Base-by-base conservation (phyloP, 2,329 filamentous ascomycete species). In the Colletotrichum costaricense region DNA sequence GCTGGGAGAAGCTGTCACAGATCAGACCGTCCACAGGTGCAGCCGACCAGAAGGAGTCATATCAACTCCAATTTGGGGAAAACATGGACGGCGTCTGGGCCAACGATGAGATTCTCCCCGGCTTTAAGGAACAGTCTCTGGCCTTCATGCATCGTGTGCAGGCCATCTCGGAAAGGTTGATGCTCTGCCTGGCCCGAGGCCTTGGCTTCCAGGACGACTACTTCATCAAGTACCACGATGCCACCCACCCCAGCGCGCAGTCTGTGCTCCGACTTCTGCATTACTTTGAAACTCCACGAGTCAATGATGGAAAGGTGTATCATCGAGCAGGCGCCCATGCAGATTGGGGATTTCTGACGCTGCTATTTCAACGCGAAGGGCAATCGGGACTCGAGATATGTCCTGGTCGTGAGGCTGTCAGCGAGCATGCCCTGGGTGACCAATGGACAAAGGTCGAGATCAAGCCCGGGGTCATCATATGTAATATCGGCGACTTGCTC, bases 361-460 rank as follows among this genome's bases (percentile, higher is more conserved):
- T 93, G 52, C 83, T 93, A 4, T 92, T 92, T 79, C 91, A 93
- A 77, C 86, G 87, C 3, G 83, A 86, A 0, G 90, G 89, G 0
- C 89, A 93, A 79, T 87, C 84, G 30, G 91, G 91, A 0, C 82
- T 93, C 3, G 91, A 92, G 78, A 91, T 93, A 68, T 93, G 90
- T 76, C 91, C 90, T 0, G 90, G 91, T 0, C 84, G 90, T 19
- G 90, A 92, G 79, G 88, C 85, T 3, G 86, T 88, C 8, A 92
- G 90, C 0, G 85, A 86, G 4, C 92, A 91, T 75, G 90, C 86
- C 0, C 84, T 87, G 58, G 89, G 89, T 1, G 90, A 92, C 76
- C 81, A 80, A 0, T 93, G 91, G 91, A 93, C 90, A 11, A 89
- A 89, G 72, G 86, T 93, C n/a, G 86, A 89, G 74, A 88, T 88